Evolutionary conservation across 1,139 yeast genomes (phyloP).

Genomic region (Petasospora fabianii): DNA sequence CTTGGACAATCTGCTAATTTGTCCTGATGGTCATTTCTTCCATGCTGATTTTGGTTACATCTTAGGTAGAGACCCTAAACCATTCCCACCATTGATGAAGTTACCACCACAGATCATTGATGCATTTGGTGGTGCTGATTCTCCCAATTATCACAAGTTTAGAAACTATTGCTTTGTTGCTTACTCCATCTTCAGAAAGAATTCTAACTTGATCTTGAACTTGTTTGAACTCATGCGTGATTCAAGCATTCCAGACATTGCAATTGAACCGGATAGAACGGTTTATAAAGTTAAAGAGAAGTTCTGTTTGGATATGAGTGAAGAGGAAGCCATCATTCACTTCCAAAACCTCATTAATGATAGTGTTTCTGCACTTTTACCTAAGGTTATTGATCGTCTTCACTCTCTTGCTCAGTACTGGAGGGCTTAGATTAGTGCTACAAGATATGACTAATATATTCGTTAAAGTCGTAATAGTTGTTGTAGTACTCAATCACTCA

Average conservation of each 20-base stretch:
- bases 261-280: slow-evolving; percentile 70
- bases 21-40: slow-evolving; percentile 81
- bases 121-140: slow-evolving; percentile 93
- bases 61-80: slow-evolving; percentile 94
- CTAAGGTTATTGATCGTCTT: slow-evolving; percentile 90
- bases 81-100: slow-evolving; percentile 98
- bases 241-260: slow-evolving; percentile 86
- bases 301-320: slow-evolving; percentile 88
- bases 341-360: slow-evolving; percentile 92
- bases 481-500: slow-evolving; percentile 3
- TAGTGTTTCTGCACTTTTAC: slow-evolving; percentile 88
- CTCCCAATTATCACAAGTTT: slow-evolving; percentile 81
- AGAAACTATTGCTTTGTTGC: slow-evolving; percentile 94
- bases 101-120: slow-evolving; percentile 94
- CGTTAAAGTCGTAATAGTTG: too few relatives aligned
- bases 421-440: slow-evolving; percentile 76
- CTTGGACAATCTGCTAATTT: slow-evolving; percentile 75
- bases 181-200: slow-evolving; percentile 83
- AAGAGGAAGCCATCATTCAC: slow-evolving; percentile 91
- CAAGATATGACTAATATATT: too few relatives aligned
- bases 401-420: slow-evolving; percentile 97
- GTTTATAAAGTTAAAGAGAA: slow-evolving; percentile 90
- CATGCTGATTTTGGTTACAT: slow-evolving; percentile 98
- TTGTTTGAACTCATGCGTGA: slow-evolving; percentile 92
- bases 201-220: slow-evolving; percentile 84